Evolutionary conservation across 1,139 yeast species (phyloP), one percentile per base, ranked within the genome.

Genomic region (Sugiyamaella xylanicola): DNA sequence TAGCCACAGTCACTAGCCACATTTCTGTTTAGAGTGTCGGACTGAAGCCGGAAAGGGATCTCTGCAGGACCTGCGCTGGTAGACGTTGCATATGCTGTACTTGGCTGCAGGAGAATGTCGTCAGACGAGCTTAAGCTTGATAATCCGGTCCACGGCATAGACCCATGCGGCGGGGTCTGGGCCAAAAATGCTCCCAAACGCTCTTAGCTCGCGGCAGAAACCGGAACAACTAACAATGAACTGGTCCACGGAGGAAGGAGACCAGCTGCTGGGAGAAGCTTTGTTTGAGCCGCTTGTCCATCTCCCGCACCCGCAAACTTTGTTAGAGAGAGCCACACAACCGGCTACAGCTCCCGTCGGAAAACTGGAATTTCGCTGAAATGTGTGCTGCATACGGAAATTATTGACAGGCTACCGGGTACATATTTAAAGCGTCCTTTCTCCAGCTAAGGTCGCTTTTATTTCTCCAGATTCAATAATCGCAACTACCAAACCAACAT

Each of bases 161-260:
- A 4, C 4, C 47, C 9, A 3, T 43, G 37, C 20, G 25, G 47
- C 47, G 47, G 47, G 36, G 37, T 9, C 16, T 19, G 15, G 9
- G 21, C 37, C 48, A n/a, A n/a, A n/a, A n/a, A n/a, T n/a, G n/a
- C n/a, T n/a, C n/a, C n/a, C n/a, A n/a, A n/a, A n/a, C n/a, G n/a
- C n/a, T n/a, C n/a, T n/a, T n/a, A 25, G 35, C 36, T 27, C 40
- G 16, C 53, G 53, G 44, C 44, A 41, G 17, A 49, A n/a, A 27
- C 36, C 53, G 53, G 53, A 43, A 43, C 37, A 21, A 35, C 50
- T 19, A 9, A 25, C 16, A n/a, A n/a, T n/a, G n/a, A n/a, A n/a
- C n/a, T n/a, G n/a, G n/a, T n/a, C n/a, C n/a, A 15, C 19, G 39
- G n/a, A 22, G 46, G 35, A 5, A 5, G 29, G 29, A 5, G 5